Conservation (phyloP, 2,329 filamentous ascomycete genomes). For the Aureobasidium sp. region DNA sequence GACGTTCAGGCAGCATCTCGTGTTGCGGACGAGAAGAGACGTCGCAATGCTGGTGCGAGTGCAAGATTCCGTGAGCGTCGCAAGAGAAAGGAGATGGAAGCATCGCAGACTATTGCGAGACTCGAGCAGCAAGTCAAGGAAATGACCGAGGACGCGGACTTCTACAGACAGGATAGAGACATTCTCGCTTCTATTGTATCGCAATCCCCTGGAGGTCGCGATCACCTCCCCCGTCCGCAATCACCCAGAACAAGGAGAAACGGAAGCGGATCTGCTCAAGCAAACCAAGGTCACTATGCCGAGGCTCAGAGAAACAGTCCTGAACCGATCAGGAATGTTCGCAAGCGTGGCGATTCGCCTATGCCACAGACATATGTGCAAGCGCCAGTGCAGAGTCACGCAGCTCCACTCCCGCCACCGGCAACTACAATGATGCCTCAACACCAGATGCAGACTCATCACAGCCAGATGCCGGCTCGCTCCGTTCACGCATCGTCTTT, state of each 20-base stretch:
- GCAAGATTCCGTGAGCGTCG: slow-evolving; percentile 71
- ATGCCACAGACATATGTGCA: not conserved
- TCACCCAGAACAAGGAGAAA: slow-evolving; percentile 31
- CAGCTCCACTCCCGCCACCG: not conserved
- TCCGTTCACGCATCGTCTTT: not conserved
- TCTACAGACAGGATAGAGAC: slow-evolving; percentile 64
- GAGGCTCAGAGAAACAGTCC: not conserved
- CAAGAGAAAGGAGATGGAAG: slow-evolving; percentile 73
- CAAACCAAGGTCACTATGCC: not conserved
- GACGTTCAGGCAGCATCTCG: slow-evolving; percentile 76
- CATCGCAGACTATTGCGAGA: slow-evolving; percentile 57
- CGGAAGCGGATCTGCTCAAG: not conserved
- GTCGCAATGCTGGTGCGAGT: slow-evolving; percentile 76
- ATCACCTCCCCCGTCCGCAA: slow-evolving; percentile 35
- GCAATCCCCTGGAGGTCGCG: slow-evolving; percentile 46
- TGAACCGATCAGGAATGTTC: slow-evolving; percentile 12
- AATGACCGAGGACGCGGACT: slow-evolving; percentile 60
- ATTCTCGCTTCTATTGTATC: slow-evolving; percentile 58
- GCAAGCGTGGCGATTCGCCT: slow-evolving; percentile 7
- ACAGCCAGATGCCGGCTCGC: not conserved
- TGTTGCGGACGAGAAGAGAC: slow-evolving; percentile 75
- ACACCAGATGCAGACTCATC: not conserved
- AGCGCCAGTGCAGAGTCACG: not conserved
- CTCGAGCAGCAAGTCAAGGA: slow-evolving; percentile 61
- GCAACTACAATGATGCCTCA: not conserved